Evolutionary conservation across 129 eudicot genomes (phyloP), one percentile per base, ranked within the genome.

Genomic region (Pseudognaphalium luteoalbum): DNA sequence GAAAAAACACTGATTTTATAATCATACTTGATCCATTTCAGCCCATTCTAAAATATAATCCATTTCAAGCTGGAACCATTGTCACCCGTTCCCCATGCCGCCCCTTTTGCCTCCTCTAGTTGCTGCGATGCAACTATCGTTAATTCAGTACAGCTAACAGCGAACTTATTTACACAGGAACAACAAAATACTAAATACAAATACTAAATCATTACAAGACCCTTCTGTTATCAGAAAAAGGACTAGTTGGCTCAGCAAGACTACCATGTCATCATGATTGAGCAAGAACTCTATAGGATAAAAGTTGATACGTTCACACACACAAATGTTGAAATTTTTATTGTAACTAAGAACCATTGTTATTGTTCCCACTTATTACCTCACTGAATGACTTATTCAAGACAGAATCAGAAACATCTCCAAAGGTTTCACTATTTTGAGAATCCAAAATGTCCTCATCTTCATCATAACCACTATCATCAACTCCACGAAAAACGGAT

Each of bases 391-490:
- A 82, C 77, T 82, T 92, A 85, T 86, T 77, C 37, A 63, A 58
- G 57, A 66, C 79, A 72, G 87, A 81, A 66, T 67, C 86, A 42
- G 88, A 71, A 73, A 77, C 83, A 83, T 81, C 89, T 76, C 94
- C 93, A 70, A 91, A 95, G 70, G 96, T 95, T 80, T 95, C 92
- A 68, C 56, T 78, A 69, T 95, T 92, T 51, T 74, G 86, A 61
- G 89, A 74, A 84, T 91, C 90, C 73, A 86, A 80, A 52, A 86
- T 54, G 76, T 91, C 91, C 81, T 89, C 99, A 32, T 75, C 78
- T 70, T 87, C 97, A 72, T 84, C 92, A 89, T 75, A 91, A 50
- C 97, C 99, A 85, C 93, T 86, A 77, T 94, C 97, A 83, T 95
- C 90, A 66, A 77, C 86, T 70, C 83, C 86, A 33, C 99, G 86